These are phyloP conservation scores for Psilocybe tampanensis DNA, from an alignment of 768 basidiomycete genomes.

Conservation along the genomic window DNA sequence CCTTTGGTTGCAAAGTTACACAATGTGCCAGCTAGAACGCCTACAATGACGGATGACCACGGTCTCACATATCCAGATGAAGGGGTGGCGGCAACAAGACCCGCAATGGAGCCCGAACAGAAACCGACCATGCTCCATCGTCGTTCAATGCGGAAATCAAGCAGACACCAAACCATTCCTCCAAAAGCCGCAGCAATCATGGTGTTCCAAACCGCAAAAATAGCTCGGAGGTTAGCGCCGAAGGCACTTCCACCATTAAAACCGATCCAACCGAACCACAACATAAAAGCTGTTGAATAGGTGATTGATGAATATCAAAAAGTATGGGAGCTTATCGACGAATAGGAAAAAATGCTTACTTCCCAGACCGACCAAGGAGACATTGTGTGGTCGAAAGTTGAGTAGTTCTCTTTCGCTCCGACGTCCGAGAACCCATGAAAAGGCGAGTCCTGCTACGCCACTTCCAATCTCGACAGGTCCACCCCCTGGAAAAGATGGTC, in stretches of 20 bases:
- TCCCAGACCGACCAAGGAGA: slow-evolving; percentile 79
- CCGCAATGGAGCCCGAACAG: slow-evolving; percentile 91
- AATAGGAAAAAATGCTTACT: slow-evolving; percentile 38
- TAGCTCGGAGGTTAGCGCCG: slow-evolving; percentile 84
- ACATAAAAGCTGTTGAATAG: slow-evolving; percentile 54
- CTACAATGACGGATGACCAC: slow-evolving; percentile 78
- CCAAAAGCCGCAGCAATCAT: slow-evolving; percentile 85
- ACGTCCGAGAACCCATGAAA: slow-evolving; percentile 84
- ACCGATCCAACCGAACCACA: slow-evolving; percentile 90
- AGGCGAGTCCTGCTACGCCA: slow-evolving; percentile 84
- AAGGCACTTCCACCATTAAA: slow-evolving; percentile 92
- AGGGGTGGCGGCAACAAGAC: slow-evolving; percentile 87
- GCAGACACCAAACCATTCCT: slow-evolving; percentile 80
- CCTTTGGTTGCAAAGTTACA: slow-evolving; percentile 88
- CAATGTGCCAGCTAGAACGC: slow-evolving; percentile 67
- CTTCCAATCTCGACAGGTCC: slow-evolving; percentile 89
- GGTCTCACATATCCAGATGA: slow-evolving; percentile 80
- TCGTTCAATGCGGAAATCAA: slow-evolving; percentile 78
- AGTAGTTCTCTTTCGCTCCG: slow-evolving; percentile 70
- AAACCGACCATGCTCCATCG: slow-evolving; percentile 92
- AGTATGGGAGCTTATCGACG: neutral
- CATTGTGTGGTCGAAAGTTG: slow-evolving; percentile 89
- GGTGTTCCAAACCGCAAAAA: slow-evolving; percentile 86
- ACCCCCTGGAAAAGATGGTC: slow-evolving; percentile 50
- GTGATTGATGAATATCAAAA: slow-evolving; percentile 1